Percentiles rank a stretch among this genome's conserved stretches.
Conservation (phyloP, 768 basidiomycete species). For the Mycena polygramma region DNA sequence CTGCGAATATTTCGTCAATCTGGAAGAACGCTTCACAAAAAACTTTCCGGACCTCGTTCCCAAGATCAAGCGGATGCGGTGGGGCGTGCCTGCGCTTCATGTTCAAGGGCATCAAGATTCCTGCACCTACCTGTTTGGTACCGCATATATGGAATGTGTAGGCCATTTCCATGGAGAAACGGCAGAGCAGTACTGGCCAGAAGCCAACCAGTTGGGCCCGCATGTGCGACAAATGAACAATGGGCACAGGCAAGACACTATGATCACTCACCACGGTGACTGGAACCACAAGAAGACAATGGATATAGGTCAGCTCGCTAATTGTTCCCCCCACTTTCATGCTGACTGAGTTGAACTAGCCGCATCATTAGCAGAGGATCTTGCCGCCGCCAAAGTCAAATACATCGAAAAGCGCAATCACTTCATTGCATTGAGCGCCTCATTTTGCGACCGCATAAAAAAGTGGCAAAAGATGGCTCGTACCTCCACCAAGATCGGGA, state of each 20-base stretch:
- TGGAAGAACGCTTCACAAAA: not conserved
- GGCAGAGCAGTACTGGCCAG: conserved; percentile 14
- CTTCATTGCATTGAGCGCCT: not conserved
- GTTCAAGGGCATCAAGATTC: conserved; percentile 35
- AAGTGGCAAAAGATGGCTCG: not conserved
- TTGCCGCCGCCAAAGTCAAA: not conserved
- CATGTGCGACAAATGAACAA: conserved; percentile 42
- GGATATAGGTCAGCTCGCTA: conserved; percentile 3
- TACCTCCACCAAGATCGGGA: not conserved
- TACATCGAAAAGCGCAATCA: conserved; percentile 18
- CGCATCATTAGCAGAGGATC: not conserved
- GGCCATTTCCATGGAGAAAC: conserved; percentile 42
- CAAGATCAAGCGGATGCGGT: too few species aligned
- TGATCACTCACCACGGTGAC: conserved; percentile 37
- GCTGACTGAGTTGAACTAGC: not conserved
- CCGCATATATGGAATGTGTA: conserved; percentile 35
- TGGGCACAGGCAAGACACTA: conserved; percentile 40
- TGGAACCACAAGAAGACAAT: conserved; percentile 40
- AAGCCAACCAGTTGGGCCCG: conserved; percentile 27
- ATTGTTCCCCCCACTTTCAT: not conserved
- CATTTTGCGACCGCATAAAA: not conserved
- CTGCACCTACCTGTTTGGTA: conserved; percentile 38
- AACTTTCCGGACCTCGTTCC: too few species aligned
- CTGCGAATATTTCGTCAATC: not conserved
- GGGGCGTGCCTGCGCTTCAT: too few species aligned